Conservation (phyloP, 441 rosid species). For the Mallotus japonicus region DNA sequence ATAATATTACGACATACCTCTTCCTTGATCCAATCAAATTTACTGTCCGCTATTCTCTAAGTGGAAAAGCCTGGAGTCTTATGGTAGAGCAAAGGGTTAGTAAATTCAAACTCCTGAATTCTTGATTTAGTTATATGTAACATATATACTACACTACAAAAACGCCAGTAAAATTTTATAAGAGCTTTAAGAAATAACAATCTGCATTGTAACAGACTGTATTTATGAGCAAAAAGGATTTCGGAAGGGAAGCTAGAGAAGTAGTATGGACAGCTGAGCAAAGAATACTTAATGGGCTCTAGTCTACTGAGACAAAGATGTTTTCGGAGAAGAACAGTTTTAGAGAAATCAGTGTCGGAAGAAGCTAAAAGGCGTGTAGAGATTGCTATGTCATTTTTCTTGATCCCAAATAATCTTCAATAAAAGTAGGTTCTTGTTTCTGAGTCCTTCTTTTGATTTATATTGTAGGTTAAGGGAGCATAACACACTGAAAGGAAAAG, state of each 20-base stretch:
- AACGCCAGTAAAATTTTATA: too few relatives aligned
- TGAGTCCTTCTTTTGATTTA: not conserved
- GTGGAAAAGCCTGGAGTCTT: conserved; percentile 80
- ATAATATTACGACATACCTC: conserved; percentile 57
- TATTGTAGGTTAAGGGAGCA: conserved; percentile 70
- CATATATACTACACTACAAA: too few relatives aligned
- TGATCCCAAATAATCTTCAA: too few relatives aligned
- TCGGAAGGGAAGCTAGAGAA: conserved; percentile 83
- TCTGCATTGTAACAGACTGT: conserved; percentile 54
- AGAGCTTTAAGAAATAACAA: too few relatives aligned
- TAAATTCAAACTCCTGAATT: not conserved
- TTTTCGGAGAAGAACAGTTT: conserved; percentile 56
- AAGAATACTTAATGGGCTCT: conserved; percentile 82
- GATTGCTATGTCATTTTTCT: conserved; percentile 58
- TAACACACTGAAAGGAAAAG: conserved; percentile 83
- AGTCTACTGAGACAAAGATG: conserved; percentile 43
- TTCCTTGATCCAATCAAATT: conserved; percentile 76
- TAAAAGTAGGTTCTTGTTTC: not conserved
- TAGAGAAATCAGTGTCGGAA: conserved; percentile 67
- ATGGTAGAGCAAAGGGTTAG: conserved; percentile 74
- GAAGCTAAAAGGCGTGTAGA: conserved; percentile 90
- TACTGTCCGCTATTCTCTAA: conserved; percentile 61
- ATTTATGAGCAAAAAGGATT: conserved; percentile 79
- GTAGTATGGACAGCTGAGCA: conserved; percentile 93
- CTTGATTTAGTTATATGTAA: too few relatives aligned